phyloP scores from a whole-genome alignment of 2,329 filamentous ascomycete species.

The Ceratocystis lukuohia region DNA sequence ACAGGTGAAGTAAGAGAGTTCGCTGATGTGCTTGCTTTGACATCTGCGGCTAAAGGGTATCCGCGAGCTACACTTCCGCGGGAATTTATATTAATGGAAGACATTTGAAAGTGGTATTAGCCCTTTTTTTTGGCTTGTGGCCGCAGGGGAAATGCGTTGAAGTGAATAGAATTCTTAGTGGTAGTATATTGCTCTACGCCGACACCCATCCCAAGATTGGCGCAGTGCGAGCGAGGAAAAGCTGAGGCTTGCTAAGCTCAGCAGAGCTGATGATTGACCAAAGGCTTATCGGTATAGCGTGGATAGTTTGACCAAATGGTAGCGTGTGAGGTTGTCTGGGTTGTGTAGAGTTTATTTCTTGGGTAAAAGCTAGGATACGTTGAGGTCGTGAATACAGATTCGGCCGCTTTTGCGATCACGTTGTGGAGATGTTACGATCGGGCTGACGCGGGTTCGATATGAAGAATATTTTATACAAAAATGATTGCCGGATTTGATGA shows the following conservation, averaged over 20 bases:
- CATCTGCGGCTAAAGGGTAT: background rate
- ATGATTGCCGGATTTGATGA: background rate
- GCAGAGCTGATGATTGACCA: no score
- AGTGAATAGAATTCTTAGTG: background rate
- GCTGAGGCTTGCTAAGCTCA: no score
- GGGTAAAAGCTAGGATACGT: background rate
- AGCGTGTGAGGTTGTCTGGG: background rate
- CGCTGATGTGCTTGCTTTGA: background rate
- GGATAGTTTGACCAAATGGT: background rate
- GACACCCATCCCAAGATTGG: no score
- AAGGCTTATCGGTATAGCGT: background rate
- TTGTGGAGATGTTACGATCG: background rate
- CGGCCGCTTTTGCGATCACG: no score
- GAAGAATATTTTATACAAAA: background rate
- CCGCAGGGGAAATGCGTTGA: no score
- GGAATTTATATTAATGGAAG: background rate
- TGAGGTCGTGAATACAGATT: background rate
- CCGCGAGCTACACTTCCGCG: background rate
- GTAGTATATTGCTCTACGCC: no score
- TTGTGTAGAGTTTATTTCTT: background rate
- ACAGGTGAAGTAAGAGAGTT: conserved; percentile 1
- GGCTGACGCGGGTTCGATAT: background rate
- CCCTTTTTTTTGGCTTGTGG: no score
- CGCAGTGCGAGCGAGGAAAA: no score
- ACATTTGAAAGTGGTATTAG: background rate